Base-by-base conservation (phyloP, 2,329 filamentous ascomycete species). In the Lasiodiplodia sp. region DNA sequence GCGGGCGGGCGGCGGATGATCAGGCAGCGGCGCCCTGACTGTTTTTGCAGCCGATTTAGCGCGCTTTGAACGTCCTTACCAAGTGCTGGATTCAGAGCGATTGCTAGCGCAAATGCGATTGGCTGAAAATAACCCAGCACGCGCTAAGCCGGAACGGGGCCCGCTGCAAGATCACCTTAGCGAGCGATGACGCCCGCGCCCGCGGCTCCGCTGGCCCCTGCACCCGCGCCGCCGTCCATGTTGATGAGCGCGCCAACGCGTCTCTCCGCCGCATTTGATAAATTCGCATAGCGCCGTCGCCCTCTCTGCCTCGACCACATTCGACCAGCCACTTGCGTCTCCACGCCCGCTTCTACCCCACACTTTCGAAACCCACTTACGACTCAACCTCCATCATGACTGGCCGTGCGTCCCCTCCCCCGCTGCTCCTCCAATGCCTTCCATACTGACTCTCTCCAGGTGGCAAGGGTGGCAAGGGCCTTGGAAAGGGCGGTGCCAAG, bases 401-500 rank as follows among this genome's bases (percentile, higher is more conserved):
- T 80, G 80, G 80, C 78, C 80, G 80, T 82, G 78, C 81, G 80
- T 82, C 51, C 63, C 34, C 49, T 14, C 49, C 23, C 37, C 12
- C n/a, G 25, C 14, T 21, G 12, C 47, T 23, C 12, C 18, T 70
- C 65, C 69, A 21, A 67, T 71, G 44, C 8, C 25, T 65, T 60
- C 68, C 57, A 65, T 58, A 12, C 79, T 78, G 75, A 80, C 75
- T 68, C 28, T 75, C 65, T 71, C 71, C 70, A 85, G 83, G 84
- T 77, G 84, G 84, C 74, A 86, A 86, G 81, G 84, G 84, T 75
- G 84, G 84, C 73, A 86, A 86, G 78, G 84, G 84, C 71, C 83
- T 86, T 77, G 84, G 84, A 73, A 86, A 86, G 79, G 84, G 84
- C 71, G 83, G 83, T 71, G 83, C 83, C 77, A 85, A 85, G 81